These are phyloP conservation scores for Mycena pura DNA, from an alignment of 768 basidiomycete genomes.

Conservation along the genomic window DNA sequence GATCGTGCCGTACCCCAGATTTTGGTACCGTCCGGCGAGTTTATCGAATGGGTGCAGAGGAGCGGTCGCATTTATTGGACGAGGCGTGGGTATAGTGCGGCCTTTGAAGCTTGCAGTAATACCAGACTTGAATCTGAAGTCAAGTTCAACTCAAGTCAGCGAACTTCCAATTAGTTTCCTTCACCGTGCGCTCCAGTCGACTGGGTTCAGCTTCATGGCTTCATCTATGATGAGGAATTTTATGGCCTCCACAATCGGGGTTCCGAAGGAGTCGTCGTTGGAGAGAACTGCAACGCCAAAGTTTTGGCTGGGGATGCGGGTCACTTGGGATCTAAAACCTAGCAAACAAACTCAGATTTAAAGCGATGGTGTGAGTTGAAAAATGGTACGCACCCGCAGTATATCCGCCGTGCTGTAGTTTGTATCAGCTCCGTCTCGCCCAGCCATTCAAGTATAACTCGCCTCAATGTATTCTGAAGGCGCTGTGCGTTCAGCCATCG, in stretches of 20 bases:
- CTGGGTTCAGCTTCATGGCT: slow-evolving; percentile 24
- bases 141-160: not conserved
- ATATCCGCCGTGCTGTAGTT: slow-evolving; percentile 10
- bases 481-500: not conserved
- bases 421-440: not conserved
- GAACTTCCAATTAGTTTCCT: not conserved
- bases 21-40: slow-evolving; percentile 16
- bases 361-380: not conserved
- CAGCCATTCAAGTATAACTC: not conserved
- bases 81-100: slow-evolving; percentile 6
- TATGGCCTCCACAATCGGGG: slow-evolving; percentile 25
- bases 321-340: slow-evolving; percentile 32
- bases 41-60: slow-evolving; percentile 9
- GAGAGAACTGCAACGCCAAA: slow-evolving; percentile 37
- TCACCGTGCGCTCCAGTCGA: slow-evolving; percentile 36
- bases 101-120: not conserved
- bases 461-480: slow-evolving; percentile 20
- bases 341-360: not conserved
- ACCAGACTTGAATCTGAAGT: not conserved
- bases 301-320: slow-evolving; percentile 32
- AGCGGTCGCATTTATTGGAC: not conserved
- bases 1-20: slow-evolving; percentile 18
- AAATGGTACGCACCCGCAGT: not conserved
- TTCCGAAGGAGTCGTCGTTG: slow-evolving; percentile 35
- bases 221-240: slow-evolving; percentile 35